phyloP scores from a whole-genome alignment of 345 rosid species.

The Eucalyptus marginata region DNA sequence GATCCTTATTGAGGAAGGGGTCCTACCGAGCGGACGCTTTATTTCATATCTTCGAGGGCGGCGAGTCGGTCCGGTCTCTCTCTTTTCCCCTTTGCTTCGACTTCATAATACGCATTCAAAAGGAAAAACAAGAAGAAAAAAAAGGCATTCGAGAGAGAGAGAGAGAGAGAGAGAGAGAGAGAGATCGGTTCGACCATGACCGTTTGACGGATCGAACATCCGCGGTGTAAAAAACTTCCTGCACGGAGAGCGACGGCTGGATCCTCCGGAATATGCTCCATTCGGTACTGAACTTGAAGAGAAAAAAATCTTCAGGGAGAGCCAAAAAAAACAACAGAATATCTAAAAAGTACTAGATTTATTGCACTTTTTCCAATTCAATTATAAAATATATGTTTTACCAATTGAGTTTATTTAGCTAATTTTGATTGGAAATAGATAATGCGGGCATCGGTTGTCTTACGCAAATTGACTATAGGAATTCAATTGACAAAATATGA shows the following conservation, averaged over 20 bases:
- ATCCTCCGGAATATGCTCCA: background rate
- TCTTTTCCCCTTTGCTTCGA: background rate
- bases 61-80: background rate
- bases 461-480: rapidly evolving
- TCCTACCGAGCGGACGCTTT: background rate
- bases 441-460: rapidly evolving
- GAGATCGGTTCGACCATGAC: background rate
- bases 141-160: background rate
- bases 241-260: background rate
- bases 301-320: background rate
- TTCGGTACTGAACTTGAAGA: background rate
- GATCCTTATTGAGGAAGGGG: background rate
- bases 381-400: too few species aligned
- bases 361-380: too few species aligned
- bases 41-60: background rate
- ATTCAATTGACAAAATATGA: too few species aligned
- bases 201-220: background rate
- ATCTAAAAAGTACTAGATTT: too few species aligned
- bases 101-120: background rate
- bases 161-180: background rate
- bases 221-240: background rate
- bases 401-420: too few species aligned
- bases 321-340: background rate
- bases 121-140: background rate
- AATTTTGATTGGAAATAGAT: too few species aligned